Conservation (phyloP, 2,329 filamentous ascomycete species). For the Fusarium napiforme region DNA sequence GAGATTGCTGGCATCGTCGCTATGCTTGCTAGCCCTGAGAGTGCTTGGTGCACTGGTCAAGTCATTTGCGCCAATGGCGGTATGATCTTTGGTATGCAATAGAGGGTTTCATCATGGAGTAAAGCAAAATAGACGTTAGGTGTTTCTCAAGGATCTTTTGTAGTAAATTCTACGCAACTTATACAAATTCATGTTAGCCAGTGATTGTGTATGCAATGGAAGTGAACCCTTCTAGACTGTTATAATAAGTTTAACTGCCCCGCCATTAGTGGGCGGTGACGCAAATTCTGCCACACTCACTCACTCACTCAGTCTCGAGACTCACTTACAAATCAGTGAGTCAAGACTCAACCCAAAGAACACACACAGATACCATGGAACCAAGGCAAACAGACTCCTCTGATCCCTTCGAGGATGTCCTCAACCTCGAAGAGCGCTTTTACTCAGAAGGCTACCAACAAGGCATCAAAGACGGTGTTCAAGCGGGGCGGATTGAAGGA, state of each 20-base stretch:
- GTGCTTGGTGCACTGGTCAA: conserved; percentile 44
- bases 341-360: neutral
- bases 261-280: conserved; percentile 42
- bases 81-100: conserved; percentile 46
- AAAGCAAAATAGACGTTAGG: conserved; percentile 8
- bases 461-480: conserved; percentile 78
- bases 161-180: neutral
- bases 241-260: conserved; percentile 30
- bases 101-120: conserved; percentile 3
- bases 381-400: conserved; percentile 44
- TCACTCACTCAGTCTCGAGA: conserved; percentile 16
- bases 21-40: conserved; percentile 43
- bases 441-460: conserved; percentile 84
- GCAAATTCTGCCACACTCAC: conserved; percentile 44
- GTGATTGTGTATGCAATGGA: neutral
- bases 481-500: conserved; percentile 86
- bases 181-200: neutral
- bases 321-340: conserved; percentile 39
- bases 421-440: conserved; percentile 74
- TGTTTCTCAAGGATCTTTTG: conserved; percentile 18
- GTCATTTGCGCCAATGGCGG: conserved; percentile 46
- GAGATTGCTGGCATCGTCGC: conserved; percentile 42
- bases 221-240: neutral
- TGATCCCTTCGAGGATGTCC: conserved; percentile 67
- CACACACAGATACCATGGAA: conserved; percentile 19